Percentiles rank a stretch among this genome's conserved stretches.
Conservation (phyloP, 2,329 filamentous ascomycete species). For the Lachnellula occidentalis region DNA sequence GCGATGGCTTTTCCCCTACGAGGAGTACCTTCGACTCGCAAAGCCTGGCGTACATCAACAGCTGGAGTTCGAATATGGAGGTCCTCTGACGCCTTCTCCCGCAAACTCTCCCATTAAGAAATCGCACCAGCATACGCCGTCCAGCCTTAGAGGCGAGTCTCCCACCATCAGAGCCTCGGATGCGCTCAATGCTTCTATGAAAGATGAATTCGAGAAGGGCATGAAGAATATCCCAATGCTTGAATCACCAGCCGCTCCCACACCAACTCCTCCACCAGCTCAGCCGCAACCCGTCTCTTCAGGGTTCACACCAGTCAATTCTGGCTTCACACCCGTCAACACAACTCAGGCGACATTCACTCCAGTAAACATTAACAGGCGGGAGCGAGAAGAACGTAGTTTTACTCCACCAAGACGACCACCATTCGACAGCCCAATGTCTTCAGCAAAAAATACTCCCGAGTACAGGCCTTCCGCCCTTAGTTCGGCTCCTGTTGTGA, state of each 20-base stretch:
- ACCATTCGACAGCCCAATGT: slow-evolving; percentile 58
- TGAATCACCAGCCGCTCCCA: slow-evolving; percentile 17
- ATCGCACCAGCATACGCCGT: slow-evolving; percentile 54
- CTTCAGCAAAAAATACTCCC: slow-evolving; percentile 59
- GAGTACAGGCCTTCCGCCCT: slow-evolving; percentile 54
- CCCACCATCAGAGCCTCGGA: slow-evolving; percentile 56
- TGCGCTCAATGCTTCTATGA: slow-evolving; percentile 50
- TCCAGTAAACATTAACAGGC: slow-evolving; percentile 45
- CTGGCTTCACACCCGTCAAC: slow-evolving; percentile 63
- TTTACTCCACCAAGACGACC: slow-evolving; percentile 45
- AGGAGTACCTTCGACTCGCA: slow-evolving; percentile 84
- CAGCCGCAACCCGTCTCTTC: slow-evolving; percentile 19
- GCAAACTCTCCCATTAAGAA: slow-evolving; percentile 68
- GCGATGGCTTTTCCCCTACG: slow-evolving; percentile 93
- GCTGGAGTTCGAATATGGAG: slow-evolving; percentile 86
- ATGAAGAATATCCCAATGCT: slow-evolving; percentile 32
- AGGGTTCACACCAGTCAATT: slow-evolving; percentile 38
- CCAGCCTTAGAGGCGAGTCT: slow-evolving; percentile 57
- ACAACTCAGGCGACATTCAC: slow-evolving; percentile 48
- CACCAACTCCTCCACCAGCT: slow-evolving; percentile 24
- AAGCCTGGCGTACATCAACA: slow-evolving; percentile 97
- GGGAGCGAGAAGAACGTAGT: slow-evolving; percentile 47
- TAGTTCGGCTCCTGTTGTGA: slow-evolving; percentile 45
- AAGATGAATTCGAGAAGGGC: slow-evolving; percentile 31
- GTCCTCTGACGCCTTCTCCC: slow-evolving; percentile 77